Base-by-base conservation (phyloP, 2,329 filamentous ascomycete genomes). In the Aspergillus chevalieri region DNA sequence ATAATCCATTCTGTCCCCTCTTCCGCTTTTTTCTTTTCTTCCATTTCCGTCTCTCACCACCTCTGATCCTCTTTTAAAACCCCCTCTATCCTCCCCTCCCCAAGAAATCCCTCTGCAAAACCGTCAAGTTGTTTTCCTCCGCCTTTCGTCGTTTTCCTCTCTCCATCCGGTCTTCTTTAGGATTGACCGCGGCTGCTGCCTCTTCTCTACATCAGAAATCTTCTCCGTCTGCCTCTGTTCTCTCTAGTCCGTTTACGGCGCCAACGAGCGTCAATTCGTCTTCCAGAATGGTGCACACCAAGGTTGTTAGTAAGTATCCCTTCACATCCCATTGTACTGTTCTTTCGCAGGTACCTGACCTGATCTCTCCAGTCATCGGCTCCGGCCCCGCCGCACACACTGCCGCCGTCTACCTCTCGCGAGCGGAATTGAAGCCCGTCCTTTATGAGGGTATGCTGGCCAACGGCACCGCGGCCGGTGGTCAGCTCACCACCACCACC, bases 401-500 rank as follows among this genome's bases (percentile, higher is more conserved):
- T 43, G 93, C 93, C 54, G 93, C 93, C 70, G 84, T 98, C 69
- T 98, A 98, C 75, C 85, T 96, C 63, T 87, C 91, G 44, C 87
- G 93, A 68, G 93, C 93, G 53, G 92, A 98, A 70, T 76, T 98
- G 68, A 88, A 94, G 74, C 93, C 93, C 55, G 87, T 96, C 55
- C 80, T 98, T 60, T 98, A 97, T 70, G 93, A 98, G 76, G 93
- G 93, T 61, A 95, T 98, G 81, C 84, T 98, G 70, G 93, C 93
- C 63, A 93, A 96, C 67, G 93, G 92, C 65, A 95, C 94, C 63
- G 93, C 93, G 6, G 89, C 93, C 42, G 93, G 93, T 60, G 93
- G 93, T 50, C 93, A 98, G 79, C 80, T 98, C 60, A 98, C 94
- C 48, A 98, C 94, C 22, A 98, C 93, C 48, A 97, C 95, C 64